Conservation (phyloP, 441 rosid species). For the Erodium chrysanthum region DNA sequence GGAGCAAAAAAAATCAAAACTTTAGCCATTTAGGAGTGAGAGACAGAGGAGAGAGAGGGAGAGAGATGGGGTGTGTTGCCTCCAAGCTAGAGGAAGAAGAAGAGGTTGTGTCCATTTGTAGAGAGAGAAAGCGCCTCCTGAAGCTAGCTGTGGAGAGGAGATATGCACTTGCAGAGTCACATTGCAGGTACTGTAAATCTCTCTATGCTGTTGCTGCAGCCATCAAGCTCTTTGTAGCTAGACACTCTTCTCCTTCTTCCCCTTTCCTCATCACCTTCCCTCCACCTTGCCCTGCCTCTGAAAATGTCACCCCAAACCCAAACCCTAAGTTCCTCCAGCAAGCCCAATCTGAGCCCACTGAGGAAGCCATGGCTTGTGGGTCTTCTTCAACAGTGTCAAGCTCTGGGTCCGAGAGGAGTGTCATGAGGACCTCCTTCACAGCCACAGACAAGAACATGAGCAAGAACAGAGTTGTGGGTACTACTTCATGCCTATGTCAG, state of each 20-base stretch:
- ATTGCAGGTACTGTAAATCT: constrained; percentile 75
- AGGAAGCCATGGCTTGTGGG: constrained; percentile 33
- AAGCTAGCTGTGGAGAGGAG: constrained; percentile 73
- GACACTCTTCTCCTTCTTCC: constrained; percentile 53
- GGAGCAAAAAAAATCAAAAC: not conserved
- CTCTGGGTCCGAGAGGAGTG: constrained; percentile 20
- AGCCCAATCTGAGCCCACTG: constrained; percentile 35
- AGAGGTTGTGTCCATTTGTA: constrained; percentile 70
- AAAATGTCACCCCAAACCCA: constrained; percentile 31
- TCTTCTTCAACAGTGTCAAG: constrained; percentile 27
- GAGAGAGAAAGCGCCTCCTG: constrained; percentile 60
- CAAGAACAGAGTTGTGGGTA: constrained; percentile 29
- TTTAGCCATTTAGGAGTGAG: constrained; percentile 1
- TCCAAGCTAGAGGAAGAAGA: constrained; percentile 77
- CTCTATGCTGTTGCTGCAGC: constrained; percentile 77
- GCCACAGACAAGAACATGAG: constrained; percentile 3
- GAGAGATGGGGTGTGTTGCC: constrained; percentile 82
- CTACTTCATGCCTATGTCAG: constrained; percentile 26
- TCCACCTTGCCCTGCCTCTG: constrained; percentile 27
- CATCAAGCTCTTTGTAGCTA: constrained; percentile 75
- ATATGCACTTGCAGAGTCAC: constrained; percentile 71
- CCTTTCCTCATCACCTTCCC: constrained; percentile 58
- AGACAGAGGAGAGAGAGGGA: no score
- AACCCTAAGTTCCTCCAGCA: constrained; percentile 57
- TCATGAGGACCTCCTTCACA: constrained; percentile 3